Conservation (phyloP, 2,329 filamentous ascomycete genomes). For the Arthrobotrys pseudoclavata region DNA sequence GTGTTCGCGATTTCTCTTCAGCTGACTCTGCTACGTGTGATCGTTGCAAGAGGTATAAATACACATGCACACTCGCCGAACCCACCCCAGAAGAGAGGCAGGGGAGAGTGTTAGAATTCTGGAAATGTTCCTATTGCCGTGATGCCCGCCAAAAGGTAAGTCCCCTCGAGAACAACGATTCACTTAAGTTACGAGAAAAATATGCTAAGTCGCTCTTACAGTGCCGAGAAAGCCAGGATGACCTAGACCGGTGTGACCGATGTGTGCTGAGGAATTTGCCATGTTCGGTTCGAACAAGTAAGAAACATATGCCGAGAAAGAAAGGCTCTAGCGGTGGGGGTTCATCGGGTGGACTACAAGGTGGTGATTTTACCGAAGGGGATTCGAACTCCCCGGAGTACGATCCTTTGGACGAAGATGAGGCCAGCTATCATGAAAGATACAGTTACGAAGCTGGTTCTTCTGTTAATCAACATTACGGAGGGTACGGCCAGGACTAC, state of each 20-base stretch:
- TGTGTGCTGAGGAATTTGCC: conserved; percentile 28
- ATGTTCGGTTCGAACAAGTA: conserved; percentile 35
- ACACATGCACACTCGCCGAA: conserved; percentile 27
- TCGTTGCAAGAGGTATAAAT: conserved; percentile 34
- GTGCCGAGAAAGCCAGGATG: conserved; percentile 20
- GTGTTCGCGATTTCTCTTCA: conserved; percentile 45
- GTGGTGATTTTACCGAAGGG: conserved; percentile 12
- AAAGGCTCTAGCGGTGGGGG: conserved; percentile 19
- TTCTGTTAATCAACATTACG: conserved; percentile 10
- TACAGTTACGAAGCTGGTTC: not conserved
- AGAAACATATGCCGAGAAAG: conserved; percentile 39
- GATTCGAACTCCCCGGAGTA: conserved; percentile 31
- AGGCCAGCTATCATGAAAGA: not conserved
- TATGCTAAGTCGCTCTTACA: not conserved
- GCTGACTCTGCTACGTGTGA: conserved; percentile 26
- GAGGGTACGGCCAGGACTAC: conserved; percentile 4
- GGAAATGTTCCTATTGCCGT: conserved; percentile 42
- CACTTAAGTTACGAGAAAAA: not conserved
- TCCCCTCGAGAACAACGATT: not conserved
- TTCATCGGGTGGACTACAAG: conserved; percentile 9
- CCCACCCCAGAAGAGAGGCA: conserved; percentile 13
- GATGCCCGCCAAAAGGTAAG: conserved; percentile 42
- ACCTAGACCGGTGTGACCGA: conserved; percentile 33
- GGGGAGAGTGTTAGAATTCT: conserved; percentile 37
- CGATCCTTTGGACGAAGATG: conserved; percentile 25